phyloP scores from a whole-genome alignment of 176 grass and related monocot genomes.

The Cenchrus purpureus region DNA sequence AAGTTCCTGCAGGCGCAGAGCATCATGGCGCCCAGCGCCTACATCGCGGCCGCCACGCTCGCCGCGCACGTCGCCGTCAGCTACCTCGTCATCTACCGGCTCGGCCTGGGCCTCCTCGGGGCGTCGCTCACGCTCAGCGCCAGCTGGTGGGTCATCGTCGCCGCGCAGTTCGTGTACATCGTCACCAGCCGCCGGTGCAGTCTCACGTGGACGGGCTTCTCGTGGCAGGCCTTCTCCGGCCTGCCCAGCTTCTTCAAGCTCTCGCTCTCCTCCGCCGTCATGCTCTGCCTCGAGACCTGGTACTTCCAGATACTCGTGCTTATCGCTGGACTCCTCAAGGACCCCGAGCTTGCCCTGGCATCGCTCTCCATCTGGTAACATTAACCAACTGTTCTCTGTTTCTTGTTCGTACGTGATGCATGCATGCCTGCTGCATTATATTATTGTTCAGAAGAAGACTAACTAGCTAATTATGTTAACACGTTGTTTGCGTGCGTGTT shows the following conservation, averaged over 20 bases:
- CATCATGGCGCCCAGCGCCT: slow-evolving; percentile 74
- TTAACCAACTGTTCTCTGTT: too few relatives aligned
- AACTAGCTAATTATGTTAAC: too few relatives aligned
- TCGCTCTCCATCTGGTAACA: slow-evolving; percentile 48
- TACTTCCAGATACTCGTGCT: slow-evolving; percentile 69
- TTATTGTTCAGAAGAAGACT: too few relatives aligned
- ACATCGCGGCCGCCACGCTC: slow-evolving; percentile 42
- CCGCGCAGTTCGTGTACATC: slow-evolving; percentile 66
- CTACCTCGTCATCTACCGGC: not conserved
- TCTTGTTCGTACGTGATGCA: too few relatives aligned
- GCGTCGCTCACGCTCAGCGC: slow-evolving; percentile 43
- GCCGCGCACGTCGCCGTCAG: slow-evolving; percentile 37
- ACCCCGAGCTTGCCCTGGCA: slow-evolving; percentile 50
- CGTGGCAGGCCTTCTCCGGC: slow-evolving; percentile 54
- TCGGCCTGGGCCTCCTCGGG: not conserved
- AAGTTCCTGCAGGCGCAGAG: slow-evolving; percentile 86
- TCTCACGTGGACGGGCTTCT: slow-evolving; percentile 62
- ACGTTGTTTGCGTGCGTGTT: not conserved
- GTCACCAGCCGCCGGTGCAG: slow-evolving; percentile 46
- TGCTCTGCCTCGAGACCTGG: slow-evolving; percentile 71
- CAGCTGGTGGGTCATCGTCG: slow-evolving; percentile 76
- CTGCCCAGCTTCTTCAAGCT: slow-evolving; percentile 50
- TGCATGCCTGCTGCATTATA: too few relatives aligned
- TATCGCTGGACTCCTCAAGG: slow-evolving; percentile 56
- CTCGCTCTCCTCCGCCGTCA: slow-evolving; percentile 61